Evolutionary conservation across 2,329 filamentous ascomycete genomes (phyloP).

Genomic region (Macrophomina pseudophaseolina): DNA sequence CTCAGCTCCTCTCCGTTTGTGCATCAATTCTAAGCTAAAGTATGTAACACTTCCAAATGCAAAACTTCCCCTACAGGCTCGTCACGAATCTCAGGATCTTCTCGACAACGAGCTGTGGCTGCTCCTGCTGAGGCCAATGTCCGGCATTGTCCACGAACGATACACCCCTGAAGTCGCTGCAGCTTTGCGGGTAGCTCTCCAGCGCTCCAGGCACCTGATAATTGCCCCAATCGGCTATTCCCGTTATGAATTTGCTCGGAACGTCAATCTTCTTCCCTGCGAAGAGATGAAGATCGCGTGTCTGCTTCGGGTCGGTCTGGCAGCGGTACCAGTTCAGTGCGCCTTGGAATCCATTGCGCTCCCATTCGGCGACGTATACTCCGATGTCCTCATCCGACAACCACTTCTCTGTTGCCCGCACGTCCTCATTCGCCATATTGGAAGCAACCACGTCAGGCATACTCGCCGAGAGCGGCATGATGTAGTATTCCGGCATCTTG

Average conservation of each 20-base stretch:
- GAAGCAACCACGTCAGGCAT: conserved; percentile 64
- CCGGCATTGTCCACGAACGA: conserved; percentile 65
- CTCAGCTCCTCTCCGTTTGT: no score
- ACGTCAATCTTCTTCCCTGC: conserved; percentile 66
- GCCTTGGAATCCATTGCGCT: conserved; percentile 67
- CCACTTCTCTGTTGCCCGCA: conserved; percentile 57
- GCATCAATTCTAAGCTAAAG: no score
- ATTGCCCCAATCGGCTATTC: conserved; percentile 69
- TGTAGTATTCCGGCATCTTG: conserved; percentile 70
- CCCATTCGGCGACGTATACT: conserved; percentile 66
- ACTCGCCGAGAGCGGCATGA: conserved; percentile 63
- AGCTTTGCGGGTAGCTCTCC: conserved; percentile 60
- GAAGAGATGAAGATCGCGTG: conserved; percentile 62
- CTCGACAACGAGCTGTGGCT: conserved; percentile 59
- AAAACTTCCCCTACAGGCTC: conserved; percentile 19
- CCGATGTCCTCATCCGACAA: conserved; percentile 62
- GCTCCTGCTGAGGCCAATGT: conserved; percentile 74
- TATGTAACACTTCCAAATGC: neutral
- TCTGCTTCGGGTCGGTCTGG: conserved; percentile 56
- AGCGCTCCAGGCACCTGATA: conserved; percentile 70
- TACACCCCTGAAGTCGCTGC: conserved; percentile 59
- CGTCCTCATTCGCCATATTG: conserved; percentile 61
- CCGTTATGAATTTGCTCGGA: conserved; percentile 66
- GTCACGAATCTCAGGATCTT: conserved; percentile 53
- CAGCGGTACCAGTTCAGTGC: conserved; percentile 72